Evolutionary conservation across 1,284 basidiomycete genomes (phyloP).

Genomic region (Cryptococcus hybrid): DNA sequence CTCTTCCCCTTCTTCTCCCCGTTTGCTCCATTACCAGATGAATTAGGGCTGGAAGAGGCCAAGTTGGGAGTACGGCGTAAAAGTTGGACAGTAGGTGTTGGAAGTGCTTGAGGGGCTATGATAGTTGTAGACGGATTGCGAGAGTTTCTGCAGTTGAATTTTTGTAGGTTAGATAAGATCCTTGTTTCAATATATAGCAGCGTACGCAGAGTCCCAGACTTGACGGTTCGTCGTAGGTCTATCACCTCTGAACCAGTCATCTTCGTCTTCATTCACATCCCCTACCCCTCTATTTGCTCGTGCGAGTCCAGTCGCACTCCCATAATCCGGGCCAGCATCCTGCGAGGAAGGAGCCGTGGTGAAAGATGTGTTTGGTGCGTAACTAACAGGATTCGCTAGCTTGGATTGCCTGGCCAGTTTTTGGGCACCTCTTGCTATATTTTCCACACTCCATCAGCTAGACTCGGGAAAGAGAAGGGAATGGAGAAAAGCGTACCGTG

Average conservation of each 20-base stretch:
- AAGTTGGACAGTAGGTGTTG: slow-evolving; percentile 13
- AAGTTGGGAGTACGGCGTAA: slow-evolving; percentile 5
- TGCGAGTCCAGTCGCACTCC: neutral
- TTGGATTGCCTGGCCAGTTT: neutral
- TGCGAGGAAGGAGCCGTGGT: neutral
- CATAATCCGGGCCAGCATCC: neutral
- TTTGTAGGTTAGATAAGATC: slow-evolving; percentile 8
- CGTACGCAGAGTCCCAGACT: slow-evolving; percentile 43
- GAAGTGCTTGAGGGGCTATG: slow-evolving; percentile 9
- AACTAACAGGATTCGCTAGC: no score
- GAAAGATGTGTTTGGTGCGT: no score
- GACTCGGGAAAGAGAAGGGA: slow-evolving; percentile 10
- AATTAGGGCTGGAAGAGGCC: slow-evolving; percentile 1
- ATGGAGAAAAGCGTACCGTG: no score
- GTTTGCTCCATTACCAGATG: neutral
- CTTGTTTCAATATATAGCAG: slow-evolving; percentile 29
- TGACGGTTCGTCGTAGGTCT: slow-evolving; percentile 28
- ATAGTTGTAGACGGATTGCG: slow-evolving; percentile 1
- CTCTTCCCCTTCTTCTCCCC: slow-evolving; percentile 15
- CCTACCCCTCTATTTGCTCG: neutral
- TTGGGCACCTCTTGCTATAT: neutral
- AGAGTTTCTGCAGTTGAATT: slow-evolving; percentile 6
- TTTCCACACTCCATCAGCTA: neutral
- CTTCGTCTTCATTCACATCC: slow-evolving; percentile 12
- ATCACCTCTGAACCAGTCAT: slow-evolving; percentile 34